Percentiles rank a stretch among this genome's conserved stretches.
These are phyloP conservation scores for Niebla homalea DNA, from an alignment of 495 filamentous ascomycete genomes.

Conservation along the genomic window DNA sequence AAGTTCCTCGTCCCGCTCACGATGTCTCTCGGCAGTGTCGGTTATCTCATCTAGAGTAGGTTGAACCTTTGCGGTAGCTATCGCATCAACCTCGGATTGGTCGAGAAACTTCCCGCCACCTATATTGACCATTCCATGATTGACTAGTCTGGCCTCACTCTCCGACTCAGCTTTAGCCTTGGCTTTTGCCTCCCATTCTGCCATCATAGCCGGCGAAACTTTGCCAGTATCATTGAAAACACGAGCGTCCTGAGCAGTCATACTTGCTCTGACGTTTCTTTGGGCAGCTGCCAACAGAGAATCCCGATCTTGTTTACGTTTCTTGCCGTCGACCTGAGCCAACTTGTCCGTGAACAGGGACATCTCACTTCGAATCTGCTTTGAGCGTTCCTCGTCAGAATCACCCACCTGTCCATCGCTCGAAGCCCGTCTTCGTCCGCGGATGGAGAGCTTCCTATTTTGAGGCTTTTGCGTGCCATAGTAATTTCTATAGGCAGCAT, in stretches of 20 bases:
- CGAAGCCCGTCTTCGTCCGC: slow-evolving; percentile 44
- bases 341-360: slow-evolving; percentile 55
- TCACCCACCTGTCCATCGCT: slow-evolving; percentile 51
- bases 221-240: slow-evolving; percentile 67
- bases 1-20: slow-evolving; percentile 43
- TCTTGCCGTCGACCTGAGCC: slow-evolving; percentile 56
- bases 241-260: slow-evolving; percentile 68
- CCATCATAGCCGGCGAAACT: slow-evolving; percentile 50
- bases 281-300: slow-evolving; percentile 65
- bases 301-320: slow-evolving; percentile 59
- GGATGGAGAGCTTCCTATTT: slow-evolving; percentile 39
- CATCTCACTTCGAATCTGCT: slow-evolving; percentile 70
- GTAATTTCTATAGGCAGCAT: slow-evolving; percentile 54
- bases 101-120: slow-evolving; percentile 73
- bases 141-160: slow-evolving; percentile 40
- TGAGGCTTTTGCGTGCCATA: slow-evolving; percentile 47
- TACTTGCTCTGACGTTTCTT: slow-evolving; percentile 64
- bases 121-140: slow-evolving; percentile 58
- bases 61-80: slow-evolving; percentile 69
- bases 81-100: slow-evolving; percentile 61
- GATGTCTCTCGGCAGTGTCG: slow-evolving; percentile 55
- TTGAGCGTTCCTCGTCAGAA: slow-evolving; percentile 54
- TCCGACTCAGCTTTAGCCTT: slow-evolving; percentile 51
- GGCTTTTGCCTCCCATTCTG: slow-evolving; percentile 70
- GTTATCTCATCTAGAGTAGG: slow-evolving; percentile 86